Base-by-base conservation (phyloP, 2,329 filamentous ascomycete species). In the Cladosporium austrohemisphaericum region DNA sequence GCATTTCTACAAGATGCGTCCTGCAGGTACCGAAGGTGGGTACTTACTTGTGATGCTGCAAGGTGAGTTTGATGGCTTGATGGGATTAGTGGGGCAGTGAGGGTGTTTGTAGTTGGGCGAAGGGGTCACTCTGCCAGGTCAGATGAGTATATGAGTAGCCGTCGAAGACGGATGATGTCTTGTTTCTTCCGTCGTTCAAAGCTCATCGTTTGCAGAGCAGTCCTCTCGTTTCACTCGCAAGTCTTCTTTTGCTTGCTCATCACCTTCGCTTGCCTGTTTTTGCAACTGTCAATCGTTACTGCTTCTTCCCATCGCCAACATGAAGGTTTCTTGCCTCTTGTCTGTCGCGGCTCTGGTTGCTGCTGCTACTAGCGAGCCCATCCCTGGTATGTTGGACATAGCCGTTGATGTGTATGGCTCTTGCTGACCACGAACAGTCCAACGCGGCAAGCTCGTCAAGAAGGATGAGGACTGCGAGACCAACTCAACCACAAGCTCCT, bases 401-500 rank as follows among this genome's bases (percentile, higher is more conserved):
- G 5, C 16, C 23, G 3, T 16, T 16, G 19, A 25, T 20, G 10
- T 14, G 25, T 25, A 10, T 10, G 19, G 11, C 19, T 14, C 11
- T 18, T 49, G 28, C 47, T 55, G 38, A 55, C 25, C 13, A 35
- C 22, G 10, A n/a, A n/a, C 35, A 57, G 52, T 19, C 22, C 8
- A 41, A 13, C 51, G 46, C 16, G 37, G 41, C 18, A 35, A 25
- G 7, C 16, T 53, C 13, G 38, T 41, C 23, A 55, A 54, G 41
- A 53, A 40, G 16, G 41, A 56, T 14, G 45, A 57, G 10, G 48
- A 55, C 43, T 55, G 53, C 32, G 37, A 49, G 13, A 13, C 16
- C 6, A 55, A 49, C 23, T 14, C n/a, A 4, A 49, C 50, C 20
- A 48, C 31, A 16, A 53, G 41, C 36, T 44, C 45, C 10, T 38